phyloP scores from a whole-genome alignment of 1,139 yeast genomes.

The Sugiyamaella japonica region DNA sequence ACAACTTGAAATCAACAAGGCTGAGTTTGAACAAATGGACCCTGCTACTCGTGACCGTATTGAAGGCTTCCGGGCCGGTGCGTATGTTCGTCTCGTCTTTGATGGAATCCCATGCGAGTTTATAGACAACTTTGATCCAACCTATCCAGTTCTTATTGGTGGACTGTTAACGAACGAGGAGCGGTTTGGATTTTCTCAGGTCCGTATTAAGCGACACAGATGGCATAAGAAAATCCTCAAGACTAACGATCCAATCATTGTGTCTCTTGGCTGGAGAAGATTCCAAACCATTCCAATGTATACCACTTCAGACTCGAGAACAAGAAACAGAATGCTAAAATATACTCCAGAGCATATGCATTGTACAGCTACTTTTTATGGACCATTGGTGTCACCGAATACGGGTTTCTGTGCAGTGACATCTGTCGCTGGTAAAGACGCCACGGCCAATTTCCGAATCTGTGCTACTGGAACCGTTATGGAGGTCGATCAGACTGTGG shows the following conservation, averaged over 20 bases:
- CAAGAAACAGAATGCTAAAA: slow-evolving; percentile 96
- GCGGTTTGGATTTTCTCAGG: slow-evolving; percentile 89
- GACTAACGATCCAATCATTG: slow-evolving; percentile 90
- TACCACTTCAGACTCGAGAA: slow-evolving; percentile 95
- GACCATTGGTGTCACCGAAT: slow-evolving; percentile 95
- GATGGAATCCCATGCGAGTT: slow-evolving; percentile 87
- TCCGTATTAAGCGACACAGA: slow-evolving; percentile 94
- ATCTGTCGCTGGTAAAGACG: slow-evolving; percentile 75
- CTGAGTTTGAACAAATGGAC: slow-evolving; percentile 66
- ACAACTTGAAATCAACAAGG: slow-evolving; percentile 89
- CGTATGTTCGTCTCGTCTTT: slow-evolving; percentile 88
- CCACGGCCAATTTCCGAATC: slow-evolving; percentile 88
- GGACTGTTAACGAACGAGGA: slow-evolving; percentile 89
- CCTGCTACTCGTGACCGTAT: slow-evolving; percentile 70
- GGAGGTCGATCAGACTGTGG: slow-evolving; percentile 84
- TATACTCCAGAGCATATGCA: slow-evolving; percentile 98
- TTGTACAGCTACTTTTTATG: slow-evolving; percentile 94
- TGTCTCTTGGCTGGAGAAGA: slow-evolving; percentile 97
- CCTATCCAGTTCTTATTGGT: slow-evolving; percentile 83
- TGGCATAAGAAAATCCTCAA: slow-evolving; percentile 98
- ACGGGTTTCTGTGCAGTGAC: slow-evolving; percentile 97
- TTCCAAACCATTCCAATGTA: slow-evolving; percentile 95
- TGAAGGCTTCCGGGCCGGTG: slow-evolving; percentile 93
- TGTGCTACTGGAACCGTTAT: slow-evolving; percentile 98
- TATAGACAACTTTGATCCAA: slow-evolving; percentile 80